phyloP scores from a whole-genome alignment of 2,329 filamentous ascomycete species.

The Pseudocercospora cruenta region DNA sequence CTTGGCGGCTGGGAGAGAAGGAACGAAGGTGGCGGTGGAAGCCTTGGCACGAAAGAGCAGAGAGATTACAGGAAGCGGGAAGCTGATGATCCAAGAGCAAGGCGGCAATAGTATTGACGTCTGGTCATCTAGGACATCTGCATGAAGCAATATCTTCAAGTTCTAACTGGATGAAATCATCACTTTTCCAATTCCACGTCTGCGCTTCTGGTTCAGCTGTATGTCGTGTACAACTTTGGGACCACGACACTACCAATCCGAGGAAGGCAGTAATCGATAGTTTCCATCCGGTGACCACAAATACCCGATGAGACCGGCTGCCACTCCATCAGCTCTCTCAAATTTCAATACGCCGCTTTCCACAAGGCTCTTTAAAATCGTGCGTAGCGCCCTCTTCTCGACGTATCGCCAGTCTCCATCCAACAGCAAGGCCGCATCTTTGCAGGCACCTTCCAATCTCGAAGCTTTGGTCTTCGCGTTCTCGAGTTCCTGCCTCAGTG shows the following conservation, averaged over 20 bases:
- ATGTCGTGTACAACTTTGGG: background rate
- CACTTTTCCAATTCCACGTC: background rate
- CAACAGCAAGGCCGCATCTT: background rate
- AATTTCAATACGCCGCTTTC: background rate
- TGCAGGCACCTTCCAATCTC: background rate
- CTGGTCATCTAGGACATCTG: background rate
- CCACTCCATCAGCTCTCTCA: background rate
- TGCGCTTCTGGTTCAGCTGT: background rate
- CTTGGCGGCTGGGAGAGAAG: slow-evolving; percentile 69
- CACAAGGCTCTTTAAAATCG: background rate
- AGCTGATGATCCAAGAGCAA: slow-evolving; percentile 77
- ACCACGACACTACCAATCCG: background rate
- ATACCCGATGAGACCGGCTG: background rate
- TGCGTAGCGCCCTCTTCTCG: background rate
- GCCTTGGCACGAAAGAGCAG: slow-evolving; percentile 88
- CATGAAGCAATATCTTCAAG: background rate
- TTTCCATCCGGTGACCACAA: background rate
- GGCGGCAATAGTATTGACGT: slow-evolving; percentile 49
- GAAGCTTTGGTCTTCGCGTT: background rate
- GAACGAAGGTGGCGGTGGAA: slow-evolving; percentile 83
- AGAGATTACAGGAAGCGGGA: slow-evolving; percentile 81
- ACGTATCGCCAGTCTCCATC: background rate
- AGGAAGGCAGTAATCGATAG: background rate
- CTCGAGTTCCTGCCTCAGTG: background rate
- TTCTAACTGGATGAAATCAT: background rate